phyloP scores from a whole-genome alignment of 2,329 filamentous ascomycete genomes.

The Plectosphaerella plurivora region DNA sequence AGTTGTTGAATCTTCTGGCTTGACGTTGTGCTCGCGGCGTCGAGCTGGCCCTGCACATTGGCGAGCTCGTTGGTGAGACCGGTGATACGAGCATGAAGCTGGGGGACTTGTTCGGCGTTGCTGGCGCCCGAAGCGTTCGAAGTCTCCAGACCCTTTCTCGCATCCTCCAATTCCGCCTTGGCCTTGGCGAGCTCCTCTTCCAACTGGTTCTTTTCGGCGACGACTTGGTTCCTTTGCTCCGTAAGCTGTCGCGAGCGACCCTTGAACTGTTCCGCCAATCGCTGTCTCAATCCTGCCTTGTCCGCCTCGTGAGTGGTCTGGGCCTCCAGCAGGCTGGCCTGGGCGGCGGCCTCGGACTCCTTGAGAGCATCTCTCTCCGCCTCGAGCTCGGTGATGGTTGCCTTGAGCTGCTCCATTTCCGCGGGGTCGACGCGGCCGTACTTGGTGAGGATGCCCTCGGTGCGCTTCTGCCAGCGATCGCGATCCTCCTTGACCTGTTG shows the following conservation, averaged over 20 bases:
- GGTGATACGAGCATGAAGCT: conserved; percentile 46
- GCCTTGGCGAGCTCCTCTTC: conserved; percentile 44
- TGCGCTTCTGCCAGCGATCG: conserved; percentile 92
- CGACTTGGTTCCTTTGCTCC: conserved; percentile 47
- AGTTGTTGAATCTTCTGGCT: conserved; percentile 39
- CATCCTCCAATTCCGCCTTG: conserved; percentile 50
- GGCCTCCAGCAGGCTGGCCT: conserved; percentile 47
- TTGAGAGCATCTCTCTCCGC: conserved; percentile 58
- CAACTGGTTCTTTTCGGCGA: conserved; percentile 47
- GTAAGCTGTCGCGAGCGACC: conserved; percentile 51
- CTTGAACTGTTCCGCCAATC: conserved; percentile 58
- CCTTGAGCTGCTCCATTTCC: conserved; percentile 85
- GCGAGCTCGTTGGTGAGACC: conserved; percentile 51
- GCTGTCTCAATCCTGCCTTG: conserved; percentile 44
- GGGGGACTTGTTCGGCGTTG: not conserved
- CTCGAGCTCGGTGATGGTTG: conserved; percentile 64
- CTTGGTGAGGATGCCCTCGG: conserved; percentile 91
- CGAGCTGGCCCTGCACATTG: conserved; percentile 32
- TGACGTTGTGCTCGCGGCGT: conserved; percentile 28
- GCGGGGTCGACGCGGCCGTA: conserved; percentile 94
- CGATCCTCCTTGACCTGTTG: conserved; percentile 86
- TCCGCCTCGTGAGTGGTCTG: conserved; percentile 50
- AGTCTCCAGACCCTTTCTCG: conserved; percentile 20
- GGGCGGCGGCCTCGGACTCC: conserved; percentile 44
- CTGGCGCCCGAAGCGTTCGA: not conserved